Conservation (phyloP, 2,329 filamentous ascomycete genomes). For the Diatrype stigma region DNA sequence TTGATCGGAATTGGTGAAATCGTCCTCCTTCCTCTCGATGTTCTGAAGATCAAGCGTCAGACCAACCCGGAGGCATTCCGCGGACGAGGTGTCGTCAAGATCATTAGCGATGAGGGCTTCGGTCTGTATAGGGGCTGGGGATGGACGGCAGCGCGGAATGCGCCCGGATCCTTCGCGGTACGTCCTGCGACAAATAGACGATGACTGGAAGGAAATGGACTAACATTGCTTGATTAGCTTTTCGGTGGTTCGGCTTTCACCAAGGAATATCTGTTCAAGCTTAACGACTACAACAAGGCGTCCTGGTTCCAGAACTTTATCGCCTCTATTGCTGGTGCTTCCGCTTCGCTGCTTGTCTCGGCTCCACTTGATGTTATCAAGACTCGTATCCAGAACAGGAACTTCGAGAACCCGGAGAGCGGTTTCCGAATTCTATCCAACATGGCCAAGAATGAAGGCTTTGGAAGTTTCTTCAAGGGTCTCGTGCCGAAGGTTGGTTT, state of each 20-base stretch:
- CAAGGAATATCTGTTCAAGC: constrained; percentile 90
- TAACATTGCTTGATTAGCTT: constrained; percentile 51
- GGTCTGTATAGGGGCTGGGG: constrained; percentile 94
- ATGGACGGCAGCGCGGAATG: constrained; percentile 96
- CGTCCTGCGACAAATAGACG: constrained; percentile 27
- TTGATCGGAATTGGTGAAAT: constrained; percentile 97
- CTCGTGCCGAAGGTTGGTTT: constrained; percentile 76
- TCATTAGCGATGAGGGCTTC: constrained; percentile 90
- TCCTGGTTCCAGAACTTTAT: constrained; percentile 96
- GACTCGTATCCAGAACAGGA: constrained; percentile 95
- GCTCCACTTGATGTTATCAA: constrained; percentile 97
- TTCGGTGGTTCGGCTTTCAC: constrained; percentile 97
- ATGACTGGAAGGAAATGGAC: neutral
- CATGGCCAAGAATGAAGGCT: constrained; percentile 89
- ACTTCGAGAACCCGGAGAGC: constrained; percentile 96
- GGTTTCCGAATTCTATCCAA: constrained; percentile 87
- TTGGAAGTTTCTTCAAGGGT: constrained; percentile 93
- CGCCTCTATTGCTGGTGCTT: constrained; percentile 91
- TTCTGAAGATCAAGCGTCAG: constrained; percentile 99
- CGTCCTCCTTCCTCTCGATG: constrained; percentile 87
- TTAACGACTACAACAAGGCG: constrained; percentile 93
- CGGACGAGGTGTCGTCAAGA: constrained; percentile 83
- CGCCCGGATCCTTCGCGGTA: constrained; percentile 93
- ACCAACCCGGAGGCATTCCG: constrained; percentile 98
- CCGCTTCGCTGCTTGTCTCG: constrained; percentile 92